These are phyloP conservation scores for Clonostachys rhizophaga DNA, from an alignment of 2,329 filamentous ascomycete genomes.

Conservation along the genomic window DNA sequence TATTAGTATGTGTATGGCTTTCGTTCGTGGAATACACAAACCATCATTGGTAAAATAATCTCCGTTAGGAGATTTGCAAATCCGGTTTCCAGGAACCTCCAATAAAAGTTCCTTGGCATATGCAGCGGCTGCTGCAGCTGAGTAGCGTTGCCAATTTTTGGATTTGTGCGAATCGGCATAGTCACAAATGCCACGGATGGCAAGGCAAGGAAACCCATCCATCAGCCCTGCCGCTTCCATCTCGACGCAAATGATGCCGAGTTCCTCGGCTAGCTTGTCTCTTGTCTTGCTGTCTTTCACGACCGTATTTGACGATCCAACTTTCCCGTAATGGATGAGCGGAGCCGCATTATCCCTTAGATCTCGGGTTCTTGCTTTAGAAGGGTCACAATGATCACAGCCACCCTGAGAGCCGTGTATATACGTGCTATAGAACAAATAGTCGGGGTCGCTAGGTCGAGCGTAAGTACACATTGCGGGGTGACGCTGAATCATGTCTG, in stretches of 20 bases:
- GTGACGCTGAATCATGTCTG: too few species aligned
- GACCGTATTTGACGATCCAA: constrained; percentile 29
- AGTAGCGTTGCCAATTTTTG: constrained; percentile 27
- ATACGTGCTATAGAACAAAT: neutral
- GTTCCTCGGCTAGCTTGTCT: constrained; percentile 17
- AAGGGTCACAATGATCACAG: neutral
- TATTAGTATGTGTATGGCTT: too few species aligned
- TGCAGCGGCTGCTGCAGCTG: constrained; percentile 27
- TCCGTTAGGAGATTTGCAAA: too few species aligned
- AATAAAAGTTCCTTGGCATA: constrained; percentile 7
- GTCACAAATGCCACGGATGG: constrained; percentile 31
- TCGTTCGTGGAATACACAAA: too few species aligned
- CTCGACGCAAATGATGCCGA: constrained; percentile 18
- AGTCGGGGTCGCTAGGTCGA: neutral
- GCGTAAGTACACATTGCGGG: neutral
- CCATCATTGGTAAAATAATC: too few species aligned
- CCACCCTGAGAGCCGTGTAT: neutral
- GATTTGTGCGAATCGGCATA: constrained; percentile 14
- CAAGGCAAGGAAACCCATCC: constrained; percentile 24
- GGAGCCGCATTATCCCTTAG: constrained; percentile 16
- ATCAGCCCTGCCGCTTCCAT: constrained; percentile 25
- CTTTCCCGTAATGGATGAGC: constrained; percentile 9
- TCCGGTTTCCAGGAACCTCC: neutral
- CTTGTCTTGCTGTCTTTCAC: constrained; percentile 26
- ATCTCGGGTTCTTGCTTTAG: neutral